These are phyloP conservation scores for Fusarium foetens DNA, from an alignment of 2,329 filamentous ascomycete genomes.

Conservation along the genomic window DNA sequence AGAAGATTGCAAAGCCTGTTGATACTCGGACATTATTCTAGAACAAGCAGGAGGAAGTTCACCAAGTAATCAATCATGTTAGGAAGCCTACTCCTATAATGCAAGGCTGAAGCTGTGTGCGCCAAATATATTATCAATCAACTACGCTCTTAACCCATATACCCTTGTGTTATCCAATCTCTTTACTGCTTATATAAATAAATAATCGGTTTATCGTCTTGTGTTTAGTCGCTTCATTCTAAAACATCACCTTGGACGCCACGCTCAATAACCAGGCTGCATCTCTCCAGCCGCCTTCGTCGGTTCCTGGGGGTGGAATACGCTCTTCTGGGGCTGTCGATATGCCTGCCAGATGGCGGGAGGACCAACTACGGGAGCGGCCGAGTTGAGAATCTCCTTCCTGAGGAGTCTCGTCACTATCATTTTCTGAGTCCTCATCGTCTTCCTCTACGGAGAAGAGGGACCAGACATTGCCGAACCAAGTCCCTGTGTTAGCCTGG, in stretches of 20 bases:
- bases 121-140: slow-evolving; percentile 13
- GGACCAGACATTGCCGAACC: slow-evolving; percentile 70
- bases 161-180: not conserved
- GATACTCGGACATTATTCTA: too few relatives aligned
- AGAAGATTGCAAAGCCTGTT: not conserved
- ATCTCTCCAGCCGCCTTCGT: slow-evolving; percentile 72
- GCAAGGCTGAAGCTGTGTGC: not conserved
- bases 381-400: slow-evolving; percentile 43
- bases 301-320: slow-evolving; percentile 60
- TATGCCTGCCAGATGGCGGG: slow-evolving; percentile 54
- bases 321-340: slow-evolving; percentile 56
- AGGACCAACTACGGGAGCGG: slow-evolving; percentile 48
- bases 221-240: slow-evolving; percentile 29
- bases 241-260: slow-evolving; percentile 70
- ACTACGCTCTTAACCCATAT: slow-evolving; percentile 14
- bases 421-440: slow-evolving; percentile 60
- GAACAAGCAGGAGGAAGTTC: not conserved
- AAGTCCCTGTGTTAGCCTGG: slow-evolving; percentile 63
- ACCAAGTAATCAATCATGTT: not conserved
- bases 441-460: slow-evolving; percentile 72
- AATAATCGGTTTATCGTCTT: slow-evolving; percentile 5
- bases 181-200: slow-evolving; percentile 3
- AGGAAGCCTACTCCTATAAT: not conserved
- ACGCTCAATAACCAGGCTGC: slow-evolving; percentile 75
- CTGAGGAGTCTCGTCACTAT: slow-evolving; percentile 50